Conservation (phyloP, 2,329 filamentous ascomycete genomes). For the Lecanicillium sp. region DNA sequence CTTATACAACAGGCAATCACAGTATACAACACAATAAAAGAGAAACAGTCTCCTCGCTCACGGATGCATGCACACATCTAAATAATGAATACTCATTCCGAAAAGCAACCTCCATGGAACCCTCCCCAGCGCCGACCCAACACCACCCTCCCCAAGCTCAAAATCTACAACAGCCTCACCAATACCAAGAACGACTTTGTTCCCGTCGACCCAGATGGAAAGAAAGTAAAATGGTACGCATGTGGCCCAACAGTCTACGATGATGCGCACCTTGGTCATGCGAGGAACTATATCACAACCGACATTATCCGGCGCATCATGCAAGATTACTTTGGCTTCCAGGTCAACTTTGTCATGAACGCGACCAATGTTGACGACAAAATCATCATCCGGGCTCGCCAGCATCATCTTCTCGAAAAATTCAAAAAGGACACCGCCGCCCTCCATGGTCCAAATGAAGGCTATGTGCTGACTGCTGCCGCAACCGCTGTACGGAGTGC, state of each 20-base stretch:
- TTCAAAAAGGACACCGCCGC: constrained; percentile 3
- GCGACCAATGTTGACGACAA: constrained; percentile 70
- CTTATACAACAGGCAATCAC: too few species aligned
- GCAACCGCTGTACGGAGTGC: too few species aligned
- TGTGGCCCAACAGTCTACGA: constrained; percentile 75
- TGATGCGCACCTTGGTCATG: constrained; percentile 66
- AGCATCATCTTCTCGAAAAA: constrained; percentile 62
- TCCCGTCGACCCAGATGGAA: constrained; percentile 30
- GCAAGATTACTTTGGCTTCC: constrained; percentile 66
- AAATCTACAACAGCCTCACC: constrained; percentile 62
- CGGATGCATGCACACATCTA: too few species aligned
- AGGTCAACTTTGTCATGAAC: constrained; percentile 76
- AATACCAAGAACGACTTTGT: constrained; percentile 57
- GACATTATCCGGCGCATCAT: constrained; percentile 73
- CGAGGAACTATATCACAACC: constrained; percentile 73
- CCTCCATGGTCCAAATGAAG: constrained; percentile 15
- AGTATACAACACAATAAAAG: too few species aligned
- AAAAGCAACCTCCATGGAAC: background rate
- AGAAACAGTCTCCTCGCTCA: too few species aligned
- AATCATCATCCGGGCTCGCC: constrained; percentile 49
- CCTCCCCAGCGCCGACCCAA: background rate
- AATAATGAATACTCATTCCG: too few species aligned
- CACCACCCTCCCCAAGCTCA: constrained; percentile 30
- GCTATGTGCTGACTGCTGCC: constrained; percentile 16
- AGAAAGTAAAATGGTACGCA: background rate